Evolutionary conservation across 352 stramenopile genomes (phyloP).

Genomic region (Phytophthora pisi): DNA sequence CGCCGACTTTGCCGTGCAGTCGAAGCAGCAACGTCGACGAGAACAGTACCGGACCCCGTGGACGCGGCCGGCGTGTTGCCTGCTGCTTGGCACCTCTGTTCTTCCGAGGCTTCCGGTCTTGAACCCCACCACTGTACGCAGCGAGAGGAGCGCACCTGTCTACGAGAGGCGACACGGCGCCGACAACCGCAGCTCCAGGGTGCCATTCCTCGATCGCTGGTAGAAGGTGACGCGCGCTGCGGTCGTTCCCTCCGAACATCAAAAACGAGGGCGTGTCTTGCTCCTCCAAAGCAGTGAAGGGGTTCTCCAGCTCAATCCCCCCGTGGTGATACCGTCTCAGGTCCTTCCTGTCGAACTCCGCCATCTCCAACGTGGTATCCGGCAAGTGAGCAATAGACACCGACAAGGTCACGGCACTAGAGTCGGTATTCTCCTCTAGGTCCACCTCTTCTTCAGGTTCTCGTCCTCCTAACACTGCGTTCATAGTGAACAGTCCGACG

Average conservation of each 20-base stretch:
- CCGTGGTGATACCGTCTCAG: conserved; percentile 48
- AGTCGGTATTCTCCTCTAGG: background rate
- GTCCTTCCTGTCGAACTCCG: conserved; percentile 57
- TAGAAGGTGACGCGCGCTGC: conserved; percentile 51
- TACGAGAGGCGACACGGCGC: conserved; percentile 45
- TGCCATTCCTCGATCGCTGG: conserved; percentile 42
- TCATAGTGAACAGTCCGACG: conserved; percentile 44
- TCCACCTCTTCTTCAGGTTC: conserved; percentile 2
- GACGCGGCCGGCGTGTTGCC: conserved; percentile 10
- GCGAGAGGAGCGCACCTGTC: conserved; percentile 48
- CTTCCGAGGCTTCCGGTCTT: conserved; percentile 10
- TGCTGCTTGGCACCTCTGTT: conserved; percentile 10
- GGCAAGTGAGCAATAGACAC: conserved; percentile 51
- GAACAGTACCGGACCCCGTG: conserved; percentile 29
- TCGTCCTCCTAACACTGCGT: conserved; percentile 29
- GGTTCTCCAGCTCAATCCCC: conserved; percentile 33
- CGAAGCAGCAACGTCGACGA: conserved; percentile 54
- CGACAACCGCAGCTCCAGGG: conserved; percentile 43
- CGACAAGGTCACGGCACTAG: conserved; percentile 41
- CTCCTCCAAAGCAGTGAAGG: conserved; percentile 29
- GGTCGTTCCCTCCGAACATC: conserved; percentile 61
- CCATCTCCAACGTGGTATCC: conserved; percentile 48
- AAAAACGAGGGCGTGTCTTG: conserved; percentile 46
- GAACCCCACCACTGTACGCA: conserved; percentile 16
- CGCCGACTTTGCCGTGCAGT: conserved; percentile 41